Evolutionary conservation across 2,329 filamentous ascomycete genomes (phyloP), one percentile per base, ranked within the genome.

Genomic region (Thermothelomyces thermophilus): DNA sequence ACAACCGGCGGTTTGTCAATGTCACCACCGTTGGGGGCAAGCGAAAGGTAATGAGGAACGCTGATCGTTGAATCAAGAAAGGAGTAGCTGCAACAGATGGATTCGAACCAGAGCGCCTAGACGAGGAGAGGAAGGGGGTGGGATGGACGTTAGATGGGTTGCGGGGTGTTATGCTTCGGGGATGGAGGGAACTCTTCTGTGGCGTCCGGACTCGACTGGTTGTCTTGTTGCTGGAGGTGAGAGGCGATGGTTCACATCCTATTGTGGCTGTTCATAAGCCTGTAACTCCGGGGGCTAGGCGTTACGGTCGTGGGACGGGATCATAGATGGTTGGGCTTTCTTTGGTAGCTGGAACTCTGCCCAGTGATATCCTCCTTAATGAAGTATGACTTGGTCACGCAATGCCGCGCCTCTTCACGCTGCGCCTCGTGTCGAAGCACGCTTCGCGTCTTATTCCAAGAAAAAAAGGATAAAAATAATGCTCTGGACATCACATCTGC

Each of bases 1-100:
- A 96, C 83, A 95, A 89, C 66, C 87, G 91, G 73, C 90, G 91
- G 68, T 97, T 97, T 80, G 90, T 97, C 65, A 96, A 97, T 77
- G 90, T 97, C 70, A 93, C 88, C 68, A 94, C 62, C 16, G 90
- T 58, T 16, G 90, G 90, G 73, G 91, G 91, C 78, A 97, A 97
- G 90, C 82, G 91, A 75, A 96, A 96, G 89, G 89, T 93, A 73
- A 69, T 76, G 17, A 17, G 10, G n/a, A n/a, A n/a, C n/a, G n/a
- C n/a, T n/a, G n/a, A n/a, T n/a, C n/a, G n/a, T n/a, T n/a, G n/a
- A n/a, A n/a, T n/a, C n/a, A n/a, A n/a, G n/a, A n/a, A n/a, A n/a
- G n/a, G n/a, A n/a, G n/a, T n/a, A n/a, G n/a, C n/a, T 11, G 10
- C 22, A 24, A 28, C 24, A 62, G 60, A 62, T 62, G 60, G 62